Evolutionary conservation across 148 eudicot species (phyloP).

Genomic region (Nyssa sinensis): DNA sequence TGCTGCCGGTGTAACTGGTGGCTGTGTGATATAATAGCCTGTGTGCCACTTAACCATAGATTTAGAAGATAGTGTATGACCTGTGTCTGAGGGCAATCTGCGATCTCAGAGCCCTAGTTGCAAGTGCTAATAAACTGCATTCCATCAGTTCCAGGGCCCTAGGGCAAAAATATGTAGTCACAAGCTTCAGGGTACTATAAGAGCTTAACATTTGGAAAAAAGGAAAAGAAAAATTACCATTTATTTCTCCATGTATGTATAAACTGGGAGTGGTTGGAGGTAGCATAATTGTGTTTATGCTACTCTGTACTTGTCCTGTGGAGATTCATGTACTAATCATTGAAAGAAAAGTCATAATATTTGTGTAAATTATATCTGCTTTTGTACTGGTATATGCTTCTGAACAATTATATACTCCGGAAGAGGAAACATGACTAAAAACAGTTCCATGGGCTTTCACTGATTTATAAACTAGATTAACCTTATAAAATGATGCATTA

Average conservation of each 20-base stretch:
- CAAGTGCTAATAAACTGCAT: no score
- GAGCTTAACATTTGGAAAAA: neutral
- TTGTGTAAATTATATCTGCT: neutral
- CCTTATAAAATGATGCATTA: neutral
- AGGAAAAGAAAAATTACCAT: neutral
- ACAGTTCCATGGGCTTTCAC: neutral
- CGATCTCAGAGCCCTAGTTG: no score
- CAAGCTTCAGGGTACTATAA: neutral
- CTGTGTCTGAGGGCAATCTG: no score
- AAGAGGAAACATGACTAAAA: neutral
- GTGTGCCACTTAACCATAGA: no score
- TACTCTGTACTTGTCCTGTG: neutral
- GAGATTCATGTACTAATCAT: neutral
- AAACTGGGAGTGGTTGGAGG: neutral
- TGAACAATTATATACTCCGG: neutral
- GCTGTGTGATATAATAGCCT: no score
- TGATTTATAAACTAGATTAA: no score
- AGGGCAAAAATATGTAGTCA: no score
- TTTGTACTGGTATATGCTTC: neutral
- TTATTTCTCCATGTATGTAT: neutral
- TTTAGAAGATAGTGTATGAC: no score
- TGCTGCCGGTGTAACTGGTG: no score
- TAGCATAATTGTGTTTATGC: neutral
- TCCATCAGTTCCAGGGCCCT: no score
- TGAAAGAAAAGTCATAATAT: neutral